Evolutionary conservation across 1,139 yeast genomes (phyloP).

Genomic region (Geotrichum reessii): DNA sequence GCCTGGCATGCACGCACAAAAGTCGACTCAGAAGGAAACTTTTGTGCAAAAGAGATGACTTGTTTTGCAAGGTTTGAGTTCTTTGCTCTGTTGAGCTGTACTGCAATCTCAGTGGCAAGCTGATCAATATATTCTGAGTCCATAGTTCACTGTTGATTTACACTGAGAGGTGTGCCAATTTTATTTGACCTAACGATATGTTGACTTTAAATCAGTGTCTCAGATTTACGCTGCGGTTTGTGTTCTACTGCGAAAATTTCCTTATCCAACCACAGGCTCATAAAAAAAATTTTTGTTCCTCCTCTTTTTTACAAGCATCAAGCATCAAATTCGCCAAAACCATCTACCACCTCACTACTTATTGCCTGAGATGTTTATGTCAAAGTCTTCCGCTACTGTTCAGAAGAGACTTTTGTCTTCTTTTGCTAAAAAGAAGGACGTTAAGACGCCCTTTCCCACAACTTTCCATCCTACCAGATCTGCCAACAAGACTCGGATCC

Average conservation of each 20-base stretch:
- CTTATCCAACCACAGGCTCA: not conserved
- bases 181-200: not conserved
- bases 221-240: not conserved
- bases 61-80: slow-evolving; percentile 27
- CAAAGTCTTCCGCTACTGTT: slow-evolving; percentile 4
- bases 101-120: slow-evolving; percentile 26
- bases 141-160: not conserved
- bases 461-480: slow-evolving; percentile 39
- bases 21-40: slow-evolving; percentile 19
- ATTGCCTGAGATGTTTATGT: not conserved
- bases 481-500: slow-evolving; percentile 38
- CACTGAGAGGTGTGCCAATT: not conserved
- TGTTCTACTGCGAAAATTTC: slow-evolving; percentile 1
- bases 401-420: slow-evolving; percentile 15
- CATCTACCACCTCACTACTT: not conserved
- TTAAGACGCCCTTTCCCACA: slow-evolving; percentile 36
- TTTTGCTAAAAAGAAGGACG: slow-evolving; percentile 18
- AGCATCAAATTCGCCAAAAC: not conserved
- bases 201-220: not conserved
- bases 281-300: not conserved
- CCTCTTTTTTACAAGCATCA: not conserved
- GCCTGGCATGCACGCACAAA: slow-evolving; percentile 31
- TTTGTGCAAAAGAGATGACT: slow-evolving; percentile 26
- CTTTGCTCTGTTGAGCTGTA: slow-evolving; percentile 28
- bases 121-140: slow-evolving; percentile 18